A percentile compares a stretch with the other conserved stretches of the same genome.
Conservation (phyloP, 495 filamentous ascomycete genomes). For the Hypoxylon fuscum region DNA sequence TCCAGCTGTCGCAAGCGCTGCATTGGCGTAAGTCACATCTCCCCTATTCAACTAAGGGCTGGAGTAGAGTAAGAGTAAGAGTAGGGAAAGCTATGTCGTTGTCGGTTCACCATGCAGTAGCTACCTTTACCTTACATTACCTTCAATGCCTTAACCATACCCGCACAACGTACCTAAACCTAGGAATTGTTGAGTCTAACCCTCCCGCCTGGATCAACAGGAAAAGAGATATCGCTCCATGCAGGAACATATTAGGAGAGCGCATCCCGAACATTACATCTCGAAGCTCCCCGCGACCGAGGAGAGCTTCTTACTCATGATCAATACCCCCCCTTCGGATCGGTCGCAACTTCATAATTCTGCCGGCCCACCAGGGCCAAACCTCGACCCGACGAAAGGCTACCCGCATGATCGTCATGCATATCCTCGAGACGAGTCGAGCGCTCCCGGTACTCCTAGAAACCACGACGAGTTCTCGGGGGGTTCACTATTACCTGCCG, state of each 20-base stretch:
- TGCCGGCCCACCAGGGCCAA: slow-evolving; percentile 38
- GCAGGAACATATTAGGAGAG: slow-evolving; percentile 98
- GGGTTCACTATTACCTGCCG: slow-evolving; percentile 69
- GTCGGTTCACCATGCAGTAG: slow-evolving; percentile 9
- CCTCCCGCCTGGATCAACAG: slow-evolving; percentile 57
- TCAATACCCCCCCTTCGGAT: slow-evolving; percentile 86
- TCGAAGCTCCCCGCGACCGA: slow-evolving; percentile 98
- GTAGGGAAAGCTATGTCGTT: slow-evolving; percentile 16
- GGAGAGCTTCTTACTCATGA: slow-evolving; percentile 97
- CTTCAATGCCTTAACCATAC: too few species aligned
- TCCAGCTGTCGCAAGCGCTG: slow-evolving; percentile 98
- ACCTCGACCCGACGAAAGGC: slow-evolving; percentile 44
- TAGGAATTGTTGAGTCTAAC: slow-evolving; percentile 9
- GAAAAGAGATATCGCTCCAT: slow-evolving; percentile 98
- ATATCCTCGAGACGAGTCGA: slow-evolving; percentile 71
- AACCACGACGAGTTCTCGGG: slow-evolving; percentile 74
- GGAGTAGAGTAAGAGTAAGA: too few species aligned
- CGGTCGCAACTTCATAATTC: slow-evolving; percentile 62
- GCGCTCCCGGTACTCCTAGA: slow-evolving; percentile 75
- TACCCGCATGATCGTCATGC: slow-evolving; percentile 55
- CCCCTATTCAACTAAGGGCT: slow-evolving; percentile 36
- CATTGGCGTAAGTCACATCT: slow-evolving; percentile 82
- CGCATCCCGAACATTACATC: slow-evolving; percentile 97
- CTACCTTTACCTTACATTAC: too few species aligned
- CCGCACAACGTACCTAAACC: slow-evolving; percentile 1